Conservation (phyloP, 2,329 filamentous ascomycete genomes). For the Pyricularia grisea region DNA sequence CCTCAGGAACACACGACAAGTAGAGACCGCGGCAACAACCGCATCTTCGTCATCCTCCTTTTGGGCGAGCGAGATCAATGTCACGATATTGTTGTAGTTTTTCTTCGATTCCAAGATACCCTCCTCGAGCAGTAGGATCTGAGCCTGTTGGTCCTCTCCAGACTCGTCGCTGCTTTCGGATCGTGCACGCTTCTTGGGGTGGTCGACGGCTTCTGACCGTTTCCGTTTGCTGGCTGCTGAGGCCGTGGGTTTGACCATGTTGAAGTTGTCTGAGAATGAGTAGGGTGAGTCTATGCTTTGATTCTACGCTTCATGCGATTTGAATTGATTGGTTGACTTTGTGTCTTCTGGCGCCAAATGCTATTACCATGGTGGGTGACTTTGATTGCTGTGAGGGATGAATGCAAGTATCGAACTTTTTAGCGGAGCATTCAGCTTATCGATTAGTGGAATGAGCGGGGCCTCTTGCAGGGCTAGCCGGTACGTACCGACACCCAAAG, state of each 20-base stretch:
- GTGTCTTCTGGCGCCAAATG: not conserved
- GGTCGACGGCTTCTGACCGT: constrained; percentile 29
- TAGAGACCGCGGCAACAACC: constrained; percentile 62
- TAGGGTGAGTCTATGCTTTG: not conserved
- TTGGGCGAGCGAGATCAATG: constrained; percentile 53
- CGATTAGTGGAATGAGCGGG: not conserved
- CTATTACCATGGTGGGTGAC: not conserved
- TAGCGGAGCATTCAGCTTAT: not conserved
- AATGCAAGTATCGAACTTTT: not conserved
- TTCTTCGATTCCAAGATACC: constrained; percentile 79
- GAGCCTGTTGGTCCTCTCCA: constrained; percentile 46
- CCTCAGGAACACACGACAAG: constrained; percentile 80
- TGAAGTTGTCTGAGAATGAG: not conserved
- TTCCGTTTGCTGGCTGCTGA: constrained; percentile 40
- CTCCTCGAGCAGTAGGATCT: constrained; percentile 67
- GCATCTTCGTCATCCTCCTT: constrained; percentile 37
- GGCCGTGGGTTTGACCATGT: not conserved
- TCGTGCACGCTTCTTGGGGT: constrained; percentile 41
- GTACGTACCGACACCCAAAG: constrained; percentile 2
- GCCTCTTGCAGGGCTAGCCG: not conserved
- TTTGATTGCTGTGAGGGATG: not conserved
- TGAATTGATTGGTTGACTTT: not conserved
- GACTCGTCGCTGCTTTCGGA: constrained; percentile 37
- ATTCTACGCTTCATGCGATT: not conserved
- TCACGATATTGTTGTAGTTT: constrained; percentile 84